Conservation (phyloP, 176 grass and related monocot species). For the Oryza meridionalis region DNA sequence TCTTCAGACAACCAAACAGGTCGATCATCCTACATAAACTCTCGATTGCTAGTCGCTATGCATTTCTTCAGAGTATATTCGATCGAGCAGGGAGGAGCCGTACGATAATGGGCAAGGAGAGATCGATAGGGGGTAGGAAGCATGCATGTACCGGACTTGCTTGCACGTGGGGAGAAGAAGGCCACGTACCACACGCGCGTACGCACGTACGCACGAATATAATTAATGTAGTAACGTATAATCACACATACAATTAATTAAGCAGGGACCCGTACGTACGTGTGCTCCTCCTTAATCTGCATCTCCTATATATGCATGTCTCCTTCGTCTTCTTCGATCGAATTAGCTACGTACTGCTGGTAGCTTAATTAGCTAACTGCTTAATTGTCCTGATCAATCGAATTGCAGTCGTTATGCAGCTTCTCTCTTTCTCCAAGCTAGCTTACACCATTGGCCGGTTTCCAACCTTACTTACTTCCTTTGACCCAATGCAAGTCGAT, state of each 20-base stretch:
- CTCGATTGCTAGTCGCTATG: too few relatives aligned
- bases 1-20: too few relatives aligned
- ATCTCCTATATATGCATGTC: background rate
- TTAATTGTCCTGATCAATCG: conserved; percentile 22
- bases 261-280: background rate
- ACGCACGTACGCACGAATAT: too few relatives aligned
- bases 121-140: background rate
- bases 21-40: too few relatives aligned
- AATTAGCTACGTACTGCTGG: background rate
- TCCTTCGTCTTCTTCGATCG: background rate
- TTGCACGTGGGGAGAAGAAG: conserved; percentile 36
- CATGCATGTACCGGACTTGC: conserved; percentile 37
- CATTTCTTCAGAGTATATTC: too few relatives aligned
- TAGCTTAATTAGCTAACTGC: background rate
- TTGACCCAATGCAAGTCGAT: conserved; percentile 1
- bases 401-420: background rate
- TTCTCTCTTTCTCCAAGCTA: conserved; percentile 32
- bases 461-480: conserved; percentile 22
- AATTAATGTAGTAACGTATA: background rate
- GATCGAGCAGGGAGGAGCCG: background rate
- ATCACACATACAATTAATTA: background rate
- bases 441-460: conserved; percentile 40
- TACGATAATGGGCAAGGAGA: background rate
- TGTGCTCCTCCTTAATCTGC: background rate
- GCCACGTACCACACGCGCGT: background rate